Evolutionary conservation across 2,329 filamentous ascomycete genomes (phyloP), one percentile per base, ranked within the genome.

Genomic region (Pseudophaeomoniella oleicola): DNA sequence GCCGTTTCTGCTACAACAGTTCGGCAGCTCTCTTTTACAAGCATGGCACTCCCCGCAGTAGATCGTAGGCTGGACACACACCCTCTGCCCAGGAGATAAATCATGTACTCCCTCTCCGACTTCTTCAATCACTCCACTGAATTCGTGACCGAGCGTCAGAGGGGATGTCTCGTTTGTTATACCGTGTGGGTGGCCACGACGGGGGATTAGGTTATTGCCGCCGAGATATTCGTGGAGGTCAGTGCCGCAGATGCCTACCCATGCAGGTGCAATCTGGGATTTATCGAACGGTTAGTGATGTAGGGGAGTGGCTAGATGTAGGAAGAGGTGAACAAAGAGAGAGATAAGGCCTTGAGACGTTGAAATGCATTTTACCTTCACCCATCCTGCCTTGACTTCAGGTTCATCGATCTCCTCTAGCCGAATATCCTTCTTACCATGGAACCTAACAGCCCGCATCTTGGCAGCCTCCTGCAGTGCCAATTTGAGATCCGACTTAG

Each of bases 61-160:
- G 33, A 71, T 69, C 49, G 69, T 71, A 5, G 69, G 68, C 43
- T 69, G 62, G 1, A 70, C 56, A 30, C 55, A 59, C 2, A 70
- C 66, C 17, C 62, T 50, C 37, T 69, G 60, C 13, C 69, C 69
- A 3, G 59, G 46, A 37, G 62, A 61, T 47, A 64, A 62, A n/a
- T 62, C 55, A 4, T 50, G 54, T 6, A 72, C 64, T 9, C 58
- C 64, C n/a, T 64, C 55, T 19, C 64, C 63, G 10, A 70, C 57
- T 45, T 69, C 67, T 47, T 69, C 66, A 19, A 71, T 56, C 1
- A 60, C 54, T 10, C 65, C 67, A 37, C 58, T 63, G 47, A 71
- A 71, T 42, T 71, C 67, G 45, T 71, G 67, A 11, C 67, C 67
- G 37, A 71, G 61, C 2, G 65, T 69, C 38, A 71, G 41, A n/a